Evolutionary conservation across 2,329 filamentous ascomycete species (phyloP).

Genomic region (Hymenoscyphus albidus): DNA sequence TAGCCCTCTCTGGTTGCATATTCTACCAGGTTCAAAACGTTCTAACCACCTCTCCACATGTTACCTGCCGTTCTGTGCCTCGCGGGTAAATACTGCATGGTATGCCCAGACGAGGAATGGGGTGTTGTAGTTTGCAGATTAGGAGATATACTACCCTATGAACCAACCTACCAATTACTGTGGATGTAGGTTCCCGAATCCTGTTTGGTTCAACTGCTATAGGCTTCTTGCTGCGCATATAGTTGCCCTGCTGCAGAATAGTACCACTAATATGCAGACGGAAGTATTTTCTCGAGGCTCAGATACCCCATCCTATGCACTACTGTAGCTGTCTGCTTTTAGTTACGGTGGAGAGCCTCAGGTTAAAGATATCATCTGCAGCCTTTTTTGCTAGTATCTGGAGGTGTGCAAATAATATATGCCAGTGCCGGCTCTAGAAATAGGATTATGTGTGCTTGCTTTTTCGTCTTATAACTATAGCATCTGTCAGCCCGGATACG

Average conservation of each 20-base stretch:
- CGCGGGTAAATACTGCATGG: conserved; percentile 6
- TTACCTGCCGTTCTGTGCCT: conserved; percentile 3
- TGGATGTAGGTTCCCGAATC: not conserved
- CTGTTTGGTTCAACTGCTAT: not conserved
- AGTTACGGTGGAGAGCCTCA: conserved; percentile 4
- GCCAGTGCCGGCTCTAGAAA: conserved; percentile 6
- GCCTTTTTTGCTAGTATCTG: not conserved
- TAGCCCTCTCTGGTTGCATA: not conserved
- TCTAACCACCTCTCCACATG: not conserved
- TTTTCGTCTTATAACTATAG: conserved; percentile 9
- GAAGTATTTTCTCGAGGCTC: conserved; percentile 6
- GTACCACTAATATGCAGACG: conserved; percentile 2
- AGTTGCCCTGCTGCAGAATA: conserved; percentile 3
- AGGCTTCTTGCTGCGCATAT: not conserved
- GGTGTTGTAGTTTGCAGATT: not conserved
- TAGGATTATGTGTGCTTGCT: conserved; percentile 6
- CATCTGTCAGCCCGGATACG: not conserved
- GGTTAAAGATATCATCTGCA: conserved; percentile 3
- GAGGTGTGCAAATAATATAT: conserved; percentile 7
- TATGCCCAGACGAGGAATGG: conserved; percentile 2
- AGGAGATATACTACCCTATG: not conserved
- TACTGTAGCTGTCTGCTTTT: conserved; percentile 9
- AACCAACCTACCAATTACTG: not conserved
- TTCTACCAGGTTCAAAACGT: not conserved
- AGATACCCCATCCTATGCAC: conserved; percentile 6